These are phyloP conservation scores for Hawksworthiomyces lignivorus DNA, from an alignment of 2,329 filamentous ascomycete genomes.

Conservation along the genomic window DNA sequence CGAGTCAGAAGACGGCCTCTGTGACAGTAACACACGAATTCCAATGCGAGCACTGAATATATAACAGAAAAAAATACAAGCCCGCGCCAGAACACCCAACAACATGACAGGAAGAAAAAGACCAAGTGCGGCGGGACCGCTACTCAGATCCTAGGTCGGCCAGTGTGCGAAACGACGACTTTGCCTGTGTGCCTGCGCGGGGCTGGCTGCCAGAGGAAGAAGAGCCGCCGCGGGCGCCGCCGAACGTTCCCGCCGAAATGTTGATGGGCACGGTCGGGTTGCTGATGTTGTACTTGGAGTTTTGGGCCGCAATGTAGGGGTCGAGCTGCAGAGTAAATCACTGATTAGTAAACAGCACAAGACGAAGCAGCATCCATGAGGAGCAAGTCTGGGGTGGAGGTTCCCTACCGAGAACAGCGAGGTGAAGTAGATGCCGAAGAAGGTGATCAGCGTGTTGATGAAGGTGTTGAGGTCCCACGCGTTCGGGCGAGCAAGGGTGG, in stretches of 20 bases:
- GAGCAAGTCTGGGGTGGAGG: too few relatives aligned
- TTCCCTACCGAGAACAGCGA: conserved; percentile 55
- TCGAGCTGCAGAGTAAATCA: conserved; percentile 42
- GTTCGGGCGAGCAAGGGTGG: conserved; percentile 15
- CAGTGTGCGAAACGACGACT: conserved; percentile 42
- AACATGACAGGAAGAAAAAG: too few relatives aligned
- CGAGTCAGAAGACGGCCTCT: neutral
- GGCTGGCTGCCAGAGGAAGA: conserved; percentile 18
- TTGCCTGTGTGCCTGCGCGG: conserved; percentile 21
- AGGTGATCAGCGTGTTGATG: conserved; percentile 42
- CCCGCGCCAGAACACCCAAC: too few relatives aligned
- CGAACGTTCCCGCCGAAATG: neutral
- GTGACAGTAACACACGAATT: too few relatives aligned
- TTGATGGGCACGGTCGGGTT: conserved; percentile 20
- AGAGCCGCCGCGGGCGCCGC: conserved; percentile 8
- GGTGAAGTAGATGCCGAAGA: conserved; percentile 54
- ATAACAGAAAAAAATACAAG: neutral
- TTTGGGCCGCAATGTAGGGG: conserved; percentile 53
- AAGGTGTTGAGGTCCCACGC: conserved; percentile 33
- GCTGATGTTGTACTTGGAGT: conserved; percentile 50
- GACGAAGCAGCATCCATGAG: too few relatives aligned
- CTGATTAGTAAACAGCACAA: too few relatives aligned
- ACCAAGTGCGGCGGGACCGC: neutral
- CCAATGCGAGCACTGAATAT: neutral
- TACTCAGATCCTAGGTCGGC: conserved; percentile 38